A percentile compares a stretch with the other conserved stretches of the same genome.
Conservation (phyloP, 1,139 yeast species). For the Zygosaccharomyces pseudobailii region DNA sequence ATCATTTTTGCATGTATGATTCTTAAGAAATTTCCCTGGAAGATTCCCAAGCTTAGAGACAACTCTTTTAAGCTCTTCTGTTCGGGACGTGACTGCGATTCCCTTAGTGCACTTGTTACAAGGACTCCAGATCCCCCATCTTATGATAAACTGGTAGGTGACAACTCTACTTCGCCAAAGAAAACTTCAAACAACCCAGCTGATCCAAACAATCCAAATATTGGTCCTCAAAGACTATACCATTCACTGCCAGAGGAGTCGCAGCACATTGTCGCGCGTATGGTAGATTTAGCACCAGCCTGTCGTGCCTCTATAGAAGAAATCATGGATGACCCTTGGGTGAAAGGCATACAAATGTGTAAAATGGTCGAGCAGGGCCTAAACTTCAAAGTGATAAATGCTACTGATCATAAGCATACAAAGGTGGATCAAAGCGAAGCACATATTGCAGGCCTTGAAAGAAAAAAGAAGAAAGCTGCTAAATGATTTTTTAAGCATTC, state of each 20-base stretch:
- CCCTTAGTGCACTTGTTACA: constrained; percentile 38
- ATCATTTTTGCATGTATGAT: constrained; percentile 94
- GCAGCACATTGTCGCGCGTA: constrained; percentile 58
- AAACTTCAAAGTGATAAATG: constrained; percentile 33
- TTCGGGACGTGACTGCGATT: constrained; percentile 42
- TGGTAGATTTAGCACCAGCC: constrained; percentile 82
- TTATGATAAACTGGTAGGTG: constrained; percentile 23
- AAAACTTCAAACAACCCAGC: constrained; percentile 27
- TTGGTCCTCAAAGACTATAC: constrained; percentile 66
- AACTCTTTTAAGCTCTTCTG: constrained; percentile 64
- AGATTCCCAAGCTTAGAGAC: constrained; percentile 84
- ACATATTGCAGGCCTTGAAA: constrained; percentile 89
- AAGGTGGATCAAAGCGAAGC: constrained; percentile 91
- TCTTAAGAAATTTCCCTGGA: constrained; percentile 93
- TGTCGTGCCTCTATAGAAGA: constrained; percentile 83
- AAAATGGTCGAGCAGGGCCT: constrained; percentile 48
- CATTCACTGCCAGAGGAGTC: constrained; percentile 68
- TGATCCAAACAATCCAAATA: constrained; percentile 44
- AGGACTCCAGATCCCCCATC: constrained; percentile 38
- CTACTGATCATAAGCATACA: constrained; percentile 71
- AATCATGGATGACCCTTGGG: constrained; percentile 76
- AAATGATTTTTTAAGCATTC: constrained; percentile 3
- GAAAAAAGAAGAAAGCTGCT: constrained; percentile 52
- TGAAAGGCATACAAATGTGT: constrained; percentile 61
- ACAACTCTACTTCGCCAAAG: constrained; percentile 8